Base-by-base conservation (phyloP, 768 basidiomycete species). In the Cystofilobasidium capitatum region DNA sequence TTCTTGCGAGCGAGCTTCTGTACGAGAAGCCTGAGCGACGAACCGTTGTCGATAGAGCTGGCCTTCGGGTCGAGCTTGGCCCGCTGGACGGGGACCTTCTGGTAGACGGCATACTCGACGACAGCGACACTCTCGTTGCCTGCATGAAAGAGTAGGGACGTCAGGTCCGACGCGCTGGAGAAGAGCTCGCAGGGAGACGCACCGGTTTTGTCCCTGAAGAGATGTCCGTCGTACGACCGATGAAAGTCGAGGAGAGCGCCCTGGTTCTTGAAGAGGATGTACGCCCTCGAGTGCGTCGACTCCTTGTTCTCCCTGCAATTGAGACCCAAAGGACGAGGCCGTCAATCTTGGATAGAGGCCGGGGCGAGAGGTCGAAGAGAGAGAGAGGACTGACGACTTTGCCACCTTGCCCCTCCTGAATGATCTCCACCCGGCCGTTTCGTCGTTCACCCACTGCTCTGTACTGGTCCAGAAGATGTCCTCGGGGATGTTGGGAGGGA, bases 401-500 rank as follows among this genome's bases (percentile, higher is more conserved):
- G 66, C 66, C 29, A 72, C 60, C 45, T 71, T 72, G 44, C 72
- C 72, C 40, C 44, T 66, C 24, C 58, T 63, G 67, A 57, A 72
- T 4, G 49, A 40, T 22, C 33, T 59, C 51, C 62, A 26, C 2
- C 62, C 36, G 10, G 82, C 78, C 0, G 86, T 84, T 40, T 90
- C 86, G 22, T 88, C 86, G 0, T 83, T 81, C 20, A 92, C 87
- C 92, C 93, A 98, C 1, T 81, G 75, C 62, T 85, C 81, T 3
- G 92, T 90, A 70, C 88, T 90, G 73, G 87, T 84, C 94, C 94
- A 99, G 78, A 99, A 98, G 62, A 96, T 78, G 2, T 85, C 85
- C 72, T 92, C 91, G 5, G 94, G 94, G 3, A 99, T 81, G 73
- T 92, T 91, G 16, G 93, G 88, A 0, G 94, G 94, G 6, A 97